Evolutionary conservation across 2,329 filamentous ascomycete species (phyloP), one percentile per base, ranked within the genome.

Genomic region (Fusarium clavum): DNA sequence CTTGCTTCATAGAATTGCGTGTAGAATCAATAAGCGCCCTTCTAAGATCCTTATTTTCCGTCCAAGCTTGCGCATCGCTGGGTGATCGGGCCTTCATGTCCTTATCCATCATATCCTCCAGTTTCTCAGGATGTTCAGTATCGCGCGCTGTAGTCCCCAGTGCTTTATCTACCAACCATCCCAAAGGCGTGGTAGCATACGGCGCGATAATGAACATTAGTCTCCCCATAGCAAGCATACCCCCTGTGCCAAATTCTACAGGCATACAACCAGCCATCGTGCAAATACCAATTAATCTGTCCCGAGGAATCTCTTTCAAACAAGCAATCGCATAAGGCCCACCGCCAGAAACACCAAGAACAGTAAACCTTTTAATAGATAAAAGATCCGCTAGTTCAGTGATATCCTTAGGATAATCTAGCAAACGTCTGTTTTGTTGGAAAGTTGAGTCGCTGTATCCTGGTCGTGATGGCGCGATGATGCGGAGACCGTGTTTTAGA

Each of bases 251-350:
- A 18, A 70, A 64, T 4, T 58, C 70, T 2, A 58, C 20, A 3
- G 67, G 67, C 67, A 70, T 70, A 0, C 67, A 22, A 2, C 67
- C 58, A 5, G 67, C 67, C 9, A 60, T 47, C 3, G 57, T 62
- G 0, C 58, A 54, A 5, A 70, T 40, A 5, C 67, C 67, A 1
- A 61, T 22, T 0, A 70, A 20, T 1, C 67, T 55, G 3, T 71
- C 58, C 2, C 40, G 27, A 0, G 67, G 46, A 3, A 68, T 56
- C 3, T 55, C 54, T 11, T 63, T 70, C 3, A 64, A 54, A 8
- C 67, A 71, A 1, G 67, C 51, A 3, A 70, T 69, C 0, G 67
- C 54, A 8, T 71, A 70, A 1, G 67, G 67, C 0, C 67, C 67
- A 5, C 67, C 67, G 5, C 67, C 67, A 1, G 67, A 70, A 0